Conservation (phyloP, 495 filamentous ascomycete species). For the Podospora appendiculata region DNA sequence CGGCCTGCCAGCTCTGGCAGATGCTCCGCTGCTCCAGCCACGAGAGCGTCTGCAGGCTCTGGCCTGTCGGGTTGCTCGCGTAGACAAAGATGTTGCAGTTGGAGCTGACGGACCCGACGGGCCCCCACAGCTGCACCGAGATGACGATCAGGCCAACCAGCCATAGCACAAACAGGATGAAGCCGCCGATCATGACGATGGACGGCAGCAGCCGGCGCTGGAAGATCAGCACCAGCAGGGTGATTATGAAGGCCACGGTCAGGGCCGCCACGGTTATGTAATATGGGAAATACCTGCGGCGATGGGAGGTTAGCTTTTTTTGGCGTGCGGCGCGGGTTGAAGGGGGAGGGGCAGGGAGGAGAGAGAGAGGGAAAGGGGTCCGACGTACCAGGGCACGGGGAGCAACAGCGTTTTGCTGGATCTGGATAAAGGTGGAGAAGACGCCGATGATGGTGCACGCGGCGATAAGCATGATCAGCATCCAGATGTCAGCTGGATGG, state of each 20-base stretch:
- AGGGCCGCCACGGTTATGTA: constrained; percentile 67
- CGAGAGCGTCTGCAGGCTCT: constrained; percentile 65
- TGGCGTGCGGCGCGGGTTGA: too few relatives aligned
- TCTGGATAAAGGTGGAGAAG: constrained; percentile 74
- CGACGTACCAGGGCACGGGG: constrained; percentile 72
- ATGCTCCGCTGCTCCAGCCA: constrained; percentile 84
- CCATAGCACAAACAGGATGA: constrained; percentile 91
- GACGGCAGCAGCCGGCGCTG: constrained; percentile 78
- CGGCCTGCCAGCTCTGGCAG: constrained; percentile 65
- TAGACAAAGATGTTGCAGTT: constrained; percentile 73
- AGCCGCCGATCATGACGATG: constrained; percentile 82
- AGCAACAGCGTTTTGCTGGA: constrained; percentile 66
- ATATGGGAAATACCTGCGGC: constrained; percentile 83
- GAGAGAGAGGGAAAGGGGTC: neutral
- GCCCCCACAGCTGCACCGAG: constrained; percentile 80
- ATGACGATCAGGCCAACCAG: constrained; percentile 88
- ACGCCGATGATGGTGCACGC: constrained; percentile 76
- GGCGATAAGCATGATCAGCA: constrained; percentile 76
- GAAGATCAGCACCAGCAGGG: constrained; percentile 64
- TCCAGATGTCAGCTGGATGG: constrained; percentile 89
- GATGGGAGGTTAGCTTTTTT: neutral
- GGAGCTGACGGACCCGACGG: constrained; percentile 61
- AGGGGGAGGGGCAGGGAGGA: neutral
- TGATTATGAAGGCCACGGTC: constrained; percentile 63
- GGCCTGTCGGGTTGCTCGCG: constrained; percentile 43